Evolutionary conservation across 2,329 filamentous ascomycete species (phyloP).

Genomic region (Torrubiella hemipterigena): DNA sequence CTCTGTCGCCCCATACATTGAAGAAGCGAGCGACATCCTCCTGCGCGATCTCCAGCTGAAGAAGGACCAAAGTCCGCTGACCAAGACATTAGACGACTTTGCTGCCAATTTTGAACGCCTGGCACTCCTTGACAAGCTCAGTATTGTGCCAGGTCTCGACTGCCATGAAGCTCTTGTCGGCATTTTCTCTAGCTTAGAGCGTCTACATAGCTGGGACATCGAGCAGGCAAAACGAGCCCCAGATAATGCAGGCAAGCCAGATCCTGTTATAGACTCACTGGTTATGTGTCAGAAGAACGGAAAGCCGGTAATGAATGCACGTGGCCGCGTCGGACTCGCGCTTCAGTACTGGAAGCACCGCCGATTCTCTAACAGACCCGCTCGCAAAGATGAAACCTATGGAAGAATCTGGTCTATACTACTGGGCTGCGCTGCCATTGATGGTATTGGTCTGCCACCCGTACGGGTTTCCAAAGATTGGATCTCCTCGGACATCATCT

Average conservation of each 20-base stretch:
- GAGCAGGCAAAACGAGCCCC: slow-evolving; percentile 40
- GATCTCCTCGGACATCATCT: slow-evolving; percentile 58
- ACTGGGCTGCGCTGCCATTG: slow-evolving; percentile 48
- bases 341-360: slow-evolving; percentile 69
- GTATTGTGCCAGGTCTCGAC: slow-evolving; percentile 54
- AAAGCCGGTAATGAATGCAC: slow-evolving; percentile 57
- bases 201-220: slow-evolving; percentile 60
- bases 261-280: slow-evolving; percentile 38
- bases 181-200: slow-evolving; percentile 57
- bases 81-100: slow-evolving; percentile 59
- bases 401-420: slow-evolving; percentile 54
- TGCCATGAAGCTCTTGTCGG: slow-evolving; percentile 69
- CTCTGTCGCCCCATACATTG: slow-evolving; percentile 47
- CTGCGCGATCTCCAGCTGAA: slow-evolving; percentile 49
- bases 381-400: slow-evolving; percentile 22
- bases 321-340: slow-evolving; percentile 54
- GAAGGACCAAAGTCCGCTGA: slow-evolving; percentile 50
- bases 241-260: slow-evolving; percentile 28
- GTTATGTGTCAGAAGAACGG: slow-evolving; percentile 62
- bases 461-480: slow-evolving; percentile 63
- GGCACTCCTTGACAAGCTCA: slow-evolving; percentile 59
- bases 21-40: slow-evolving; percentile 53
- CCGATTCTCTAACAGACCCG: slow-evolving; percentile 30
- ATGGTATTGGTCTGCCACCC: slow-evolving; percentile 37
- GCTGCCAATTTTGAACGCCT: slow-evolving; percentile 59